These are phyloP conservation scores for Fusarium secorum DNA, from an alignment of 2,329 filamentous ascomycete species.

Conservation along the genomic window DNA sequence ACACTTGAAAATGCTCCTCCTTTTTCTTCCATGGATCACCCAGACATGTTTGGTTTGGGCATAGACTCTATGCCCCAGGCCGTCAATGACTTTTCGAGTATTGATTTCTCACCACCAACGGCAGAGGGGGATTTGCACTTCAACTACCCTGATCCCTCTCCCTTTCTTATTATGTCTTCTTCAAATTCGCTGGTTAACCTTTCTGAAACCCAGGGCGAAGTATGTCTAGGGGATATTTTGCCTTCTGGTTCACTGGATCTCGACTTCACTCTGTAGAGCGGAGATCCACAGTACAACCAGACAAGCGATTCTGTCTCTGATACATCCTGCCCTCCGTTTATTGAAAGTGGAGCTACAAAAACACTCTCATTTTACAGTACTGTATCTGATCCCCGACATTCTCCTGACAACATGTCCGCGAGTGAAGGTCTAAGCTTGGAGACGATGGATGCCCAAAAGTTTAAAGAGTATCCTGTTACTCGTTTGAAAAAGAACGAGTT, in stretches of 20 bases:
- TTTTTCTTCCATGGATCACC: not conserved
- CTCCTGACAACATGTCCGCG: not conserved
- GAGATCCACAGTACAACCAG: not conserved
- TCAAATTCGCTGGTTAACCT: not conserved
- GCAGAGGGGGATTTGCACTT: not conserved
- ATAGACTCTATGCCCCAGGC: not conserved
- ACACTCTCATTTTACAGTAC: not conserved
- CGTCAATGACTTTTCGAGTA: not conserved
- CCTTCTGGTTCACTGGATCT: not conserved
- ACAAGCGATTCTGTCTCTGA: not conserved
- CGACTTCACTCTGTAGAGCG: constrained; percentile 27
- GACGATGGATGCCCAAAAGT: not conserved
- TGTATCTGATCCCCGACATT: not conserved
- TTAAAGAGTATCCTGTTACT: constrained; percentile 2
- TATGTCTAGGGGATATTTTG: not conserved
- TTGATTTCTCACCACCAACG: not conserved
- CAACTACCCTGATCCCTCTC: not conserved
- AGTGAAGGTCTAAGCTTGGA: not conserved
- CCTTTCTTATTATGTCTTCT: not conserved
- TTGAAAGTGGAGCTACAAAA: not conserved
- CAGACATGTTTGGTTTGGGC: not conserved
- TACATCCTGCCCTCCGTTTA: not conserved
- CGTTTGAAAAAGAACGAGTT: constrained; percentile 29
- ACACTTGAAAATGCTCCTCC: not conserved
- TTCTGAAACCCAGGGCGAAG: not conserved